Evolutionary conservation across 805 yeast species (phyloP).

Genomic region (Grigorovia yakushimaensis): DNA sequence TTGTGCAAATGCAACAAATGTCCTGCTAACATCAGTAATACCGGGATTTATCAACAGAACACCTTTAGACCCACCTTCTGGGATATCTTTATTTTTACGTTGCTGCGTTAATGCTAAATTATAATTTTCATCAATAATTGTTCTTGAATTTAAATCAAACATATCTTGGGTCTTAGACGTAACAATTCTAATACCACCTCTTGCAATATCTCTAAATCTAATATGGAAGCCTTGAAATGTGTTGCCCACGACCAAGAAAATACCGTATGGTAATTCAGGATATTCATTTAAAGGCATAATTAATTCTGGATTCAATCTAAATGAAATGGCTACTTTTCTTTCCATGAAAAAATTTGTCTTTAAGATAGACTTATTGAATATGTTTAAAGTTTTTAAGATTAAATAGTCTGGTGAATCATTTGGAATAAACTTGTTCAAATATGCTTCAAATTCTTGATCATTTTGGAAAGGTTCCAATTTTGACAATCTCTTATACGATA

Average conservation of each 20-base stretch:
- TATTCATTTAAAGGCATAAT: slow-evolving; percentile 72
- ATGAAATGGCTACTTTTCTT: slow-evolving; percentile 89
- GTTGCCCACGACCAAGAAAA: slow-evolving; percentile 91
- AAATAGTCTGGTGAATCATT: slow-evolving; percentile 68
- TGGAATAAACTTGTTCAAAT: slow-evolving; percentile 59
- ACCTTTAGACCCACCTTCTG: slow-evolving; percentile 98
- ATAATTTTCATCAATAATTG: slow-evolving; percentile 91
- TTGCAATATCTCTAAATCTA: slow-evolving; percentile 91
- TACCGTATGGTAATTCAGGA: slow-evolving; percentile 88
- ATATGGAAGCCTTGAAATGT: slow-evolving; percentile 97
- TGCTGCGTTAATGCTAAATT: slow-evolving; percentile 94
- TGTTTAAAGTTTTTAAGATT: slow-evolving; percentile 71
- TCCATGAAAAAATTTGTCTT: slow-evolving; percentile 92
- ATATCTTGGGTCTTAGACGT: slow-evolving; percentile 78
- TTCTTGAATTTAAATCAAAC: slow-evolving; percentile 73
- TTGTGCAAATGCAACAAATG: slow-evolving; percentile 80
- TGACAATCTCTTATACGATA: slow-evolving; percentile 80
- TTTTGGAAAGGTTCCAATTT: slow-evolving; percentile 63
- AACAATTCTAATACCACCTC: slow-evolving; percentile 97
- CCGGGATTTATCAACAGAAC: slow-evolving; percentile 80
- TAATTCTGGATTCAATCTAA: slow-evolving; percentile 79
- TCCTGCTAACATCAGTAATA: slow-evolving; percentile 58
- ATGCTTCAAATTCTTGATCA: slow-evolving; percentile 63
- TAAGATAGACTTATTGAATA: slow-evolving; percentile 77
- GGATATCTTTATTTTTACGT: slow-evolving; percentile 93